These are phyloP conservation scores for Pholiota microspora DNA, from an alignment of 768 basidiomycete genomes.

Conservation along the genomic window DNA sequence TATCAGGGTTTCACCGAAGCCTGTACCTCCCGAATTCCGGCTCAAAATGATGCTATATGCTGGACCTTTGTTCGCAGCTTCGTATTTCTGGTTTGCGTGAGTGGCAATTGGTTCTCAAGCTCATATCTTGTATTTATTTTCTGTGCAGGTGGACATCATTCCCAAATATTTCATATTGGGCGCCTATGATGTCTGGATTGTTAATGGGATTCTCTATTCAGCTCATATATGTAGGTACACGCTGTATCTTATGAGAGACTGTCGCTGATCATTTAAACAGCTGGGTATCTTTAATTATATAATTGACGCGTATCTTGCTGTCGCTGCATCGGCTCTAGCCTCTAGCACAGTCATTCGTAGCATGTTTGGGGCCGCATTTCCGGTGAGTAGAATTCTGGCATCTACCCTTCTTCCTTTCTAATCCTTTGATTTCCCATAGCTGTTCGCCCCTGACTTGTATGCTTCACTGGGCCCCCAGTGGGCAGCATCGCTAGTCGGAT, in stretches of 20 bases:
- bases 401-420: constrained; percentile 36
- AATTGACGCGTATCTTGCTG: constrained; percentile 55
- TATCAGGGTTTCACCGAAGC: constrained; percentile 41
- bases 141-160: constrained; percentile 54
- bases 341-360: too few species aligned
- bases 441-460: constrained; percentile 60
- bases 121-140: constrained; percentile 4
- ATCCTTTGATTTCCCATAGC: constrained; percentile 23
- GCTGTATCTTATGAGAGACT: neutral
- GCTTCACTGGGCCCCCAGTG: constrained; percentile 45
- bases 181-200: constrained; percentile 48
- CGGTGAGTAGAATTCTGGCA: too few species aligned
- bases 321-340: constrained; percentile 58
- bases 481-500: constrained; percentile 59
- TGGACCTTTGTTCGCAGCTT: constrained; percentile 47
- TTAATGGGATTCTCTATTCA: constrained; percentile 52
- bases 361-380: too few species aligned
- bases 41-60: constrained; percentile 47
- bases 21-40: constrained; percentile 61
- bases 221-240: constrained; percentile 49
- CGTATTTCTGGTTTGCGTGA: constrained; percentile 67
- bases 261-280: constrained; percentile 24
- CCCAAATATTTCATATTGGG: constrained; percentile 50
- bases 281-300: constrained; percentile 57
- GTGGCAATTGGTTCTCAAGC: too few species aligned